Percentiles rank a stretch among this genome's conserved stretches.
phyloP scores from a whole-genome alignment of 208 protist genomes.

The Porcisia hertigi region DNA sequence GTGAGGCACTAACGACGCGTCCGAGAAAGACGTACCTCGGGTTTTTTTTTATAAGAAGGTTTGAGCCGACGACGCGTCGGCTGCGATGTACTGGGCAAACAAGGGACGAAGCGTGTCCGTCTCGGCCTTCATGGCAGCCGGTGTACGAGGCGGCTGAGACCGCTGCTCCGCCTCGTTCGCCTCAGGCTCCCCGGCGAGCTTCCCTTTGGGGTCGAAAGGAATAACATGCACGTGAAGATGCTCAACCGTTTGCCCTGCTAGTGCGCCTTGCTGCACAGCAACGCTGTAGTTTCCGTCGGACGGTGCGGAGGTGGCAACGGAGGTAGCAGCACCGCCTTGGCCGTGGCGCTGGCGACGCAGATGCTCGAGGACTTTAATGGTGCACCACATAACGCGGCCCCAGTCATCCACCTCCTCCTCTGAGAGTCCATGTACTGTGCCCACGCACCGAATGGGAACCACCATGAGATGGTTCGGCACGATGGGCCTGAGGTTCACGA shows the following conservation, averaged over 20 bases:
- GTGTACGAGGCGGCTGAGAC: conserved; percentile 45
- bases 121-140: conserved; percentile 59
- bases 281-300: conserved; percentile 58
- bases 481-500: conserved; percentile 87
- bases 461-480: conserved; percentile 81
- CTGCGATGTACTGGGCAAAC: conserved; percentile 35
- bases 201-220: conserved; percentile 69
- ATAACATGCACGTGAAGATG: conserved; percentile 88
- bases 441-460: conserved; percentile 77
- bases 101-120: conserved; percentile 41
- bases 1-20: no score
- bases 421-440: conserved; percentile 64
- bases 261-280: conserved; percentile 72
- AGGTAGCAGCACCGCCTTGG: neutral
- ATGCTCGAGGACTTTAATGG: conserved; percentile 62
- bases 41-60: neutral
- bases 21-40: neutral
- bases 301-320: no score
- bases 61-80: neutral
- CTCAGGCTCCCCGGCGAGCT: conserved; percentile 76
- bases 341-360: conserved; percentile 12
- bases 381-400: conserved; percentile 59
- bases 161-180: conserved; percentile 56
- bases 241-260: conserved; percentile 80
- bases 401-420: conserved; percentile 78